Conservation (phyloP, 768 basidiomycete species). For the Phylloporus arenicola region DNA sequence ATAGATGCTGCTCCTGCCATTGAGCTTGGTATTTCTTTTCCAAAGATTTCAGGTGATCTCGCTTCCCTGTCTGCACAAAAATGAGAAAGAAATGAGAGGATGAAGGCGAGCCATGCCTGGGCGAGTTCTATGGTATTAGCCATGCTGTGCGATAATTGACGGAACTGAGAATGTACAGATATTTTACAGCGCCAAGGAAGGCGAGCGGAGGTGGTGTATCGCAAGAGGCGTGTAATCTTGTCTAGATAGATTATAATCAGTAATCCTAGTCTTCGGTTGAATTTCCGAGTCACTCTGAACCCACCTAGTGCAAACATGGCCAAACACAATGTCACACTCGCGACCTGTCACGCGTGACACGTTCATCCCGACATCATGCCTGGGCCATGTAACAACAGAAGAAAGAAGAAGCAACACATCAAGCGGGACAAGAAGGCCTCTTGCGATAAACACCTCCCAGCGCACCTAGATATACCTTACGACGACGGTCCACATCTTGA, state of each 20-base stretch:
- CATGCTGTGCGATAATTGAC: conserved; percentile 33
- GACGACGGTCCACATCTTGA: conserved; percentile 7
- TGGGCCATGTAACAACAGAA: conserved; percentile 53
- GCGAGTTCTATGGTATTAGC: conserved; percentile 62
- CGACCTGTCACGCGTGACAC: conserved; percentile 30
- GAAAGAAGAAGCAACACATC: conserved; percentile 34
- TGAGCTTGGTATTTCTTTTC: conserved; percentile 80
- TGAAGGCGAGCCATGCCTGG: conserved; percentile 37
- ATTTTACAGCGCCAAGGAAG: conserved; percentile 30
- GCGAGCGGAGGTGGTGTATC: conserved; percentile 18
- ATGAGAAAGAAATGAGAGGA: conserved; percentile 3
- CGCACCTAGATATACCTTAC: not conserved
- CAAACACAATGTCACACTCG: conserved; percentile 27
- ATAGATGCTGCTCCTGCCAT: conserved; percentile 74
- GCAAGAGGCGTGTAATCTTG: conserved; percentile 26
- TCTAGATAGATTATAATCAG: conserved; percentile 22
- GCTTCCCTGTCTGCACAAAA: conserved; percentile 74
- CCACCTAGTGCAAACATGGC: conserved; percentile 9
- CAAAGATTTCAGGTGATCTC: conserved; percentile 78
- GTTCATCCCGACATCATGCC: conserved; percentile 42
- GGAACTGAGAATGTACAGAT: conserved; percentile 17
- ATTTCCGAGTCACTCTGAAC: conserved; percentile 14
- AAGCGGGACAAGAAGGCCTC: conserved; percentile 32
- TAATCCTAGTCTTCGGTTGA: conserved; percentile 3
- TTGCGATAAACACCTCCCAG: not conserved